Evolutionary conservation across 1,139 yeast genomes (phyloP), one percentile per base, ranked within the genome.

Genomic region (Yamadazyma sp.): DNA sequence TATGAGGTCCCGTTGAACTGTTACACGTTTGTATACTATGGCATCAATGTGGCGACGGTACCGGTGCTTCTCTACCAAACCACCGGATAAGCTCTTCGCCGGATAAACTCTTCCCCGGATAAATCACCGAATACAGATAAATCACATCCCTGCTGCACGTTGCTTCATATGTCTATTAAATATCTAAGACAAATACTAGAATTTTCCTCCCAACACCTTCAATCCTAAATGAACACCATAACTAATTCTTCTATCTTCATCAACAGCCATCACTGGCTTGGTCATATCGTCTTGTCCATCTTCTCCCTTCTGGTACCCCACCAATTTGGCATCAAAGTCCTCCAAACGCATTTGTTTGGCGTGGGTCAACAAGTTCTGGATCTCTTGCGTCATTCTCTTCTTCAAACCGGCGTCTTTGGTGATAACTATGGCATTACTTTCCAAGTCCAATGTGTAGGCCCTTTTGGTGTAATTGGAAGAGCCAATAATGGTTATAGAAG

Each of bases 391-490:
- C 83, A 90, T 81, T 39, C 67, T 59, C 11, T 49, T 43, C 54
- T 82, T 82, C 46, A 92, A 69, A 2, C 61, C 67, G 10, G 69
- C 64, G 56, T 87, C 92, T 42, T 69, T 75, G 2, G 97, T 90
- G 18, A 89, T 66, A 3, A 90, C 61, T 3, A 90, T 66, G 1
- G 90, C 94, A 56, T 92, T 90, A 9, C 92, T 77, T 62, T 92
- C 99, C 46, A 92, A 70, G 57, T 92, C 99, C 43, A 82, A 77
- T 9, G 85, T 74, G 54, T 92, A 92, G 0, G 97, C 90, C 43
- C 99, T 72, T 47, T 85, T 79, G 0, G 98, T 94, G 57, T 89
- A 92, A 58, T 92, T 92, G 0, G 97, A 88, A 0, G 96, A 87
- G 1, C 98, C 98, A 39, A 92, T 73, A 3, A 90, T 80, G 0